These are phyloP conservation scores for Lipomyces spencermartinsiae DNA, from an alignment of 805 yeast genomes.

Conservation along the genomic window DNA sequence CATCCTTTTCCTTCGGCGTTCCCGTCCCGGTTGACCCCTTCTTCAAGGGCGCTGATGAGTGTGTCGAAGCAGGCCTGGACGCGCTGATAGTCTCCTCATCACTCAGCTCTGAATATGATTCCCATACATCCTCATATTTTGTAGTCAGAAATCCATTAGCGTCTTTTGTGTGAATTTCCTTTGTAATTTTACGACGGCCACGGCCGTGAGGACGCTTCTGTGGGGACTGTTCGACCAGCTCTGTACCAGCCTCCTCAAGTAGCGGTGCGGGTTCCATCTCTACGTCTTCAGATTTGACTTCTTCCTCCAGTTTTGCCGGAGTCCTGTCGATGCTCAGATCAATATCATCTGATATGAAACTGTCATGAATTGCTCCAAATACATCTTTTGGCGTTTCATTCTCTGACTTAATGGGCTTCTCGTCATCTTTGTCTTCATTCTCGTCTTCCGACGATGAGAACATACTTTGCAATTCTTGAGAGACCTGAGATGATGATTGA, in stretches of 20 bases:
- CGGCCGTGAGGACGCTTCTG: conserved; percentile 6
- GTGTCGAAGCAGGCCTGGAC: conserved; percentile 7
- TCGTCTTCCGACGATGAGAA: conserved; percentile 19
- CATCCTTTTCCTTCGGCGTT: not conserved
- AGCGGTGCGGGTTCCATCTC: conserved; percentile 1
- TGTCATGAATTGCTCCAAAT: not conserved
- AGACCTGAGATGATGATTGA: not conserved
- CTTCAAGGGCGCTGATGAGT: not conserved
- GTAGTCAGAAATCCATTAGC: conserved; percentile 23
- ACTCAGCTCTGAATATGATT: conserved; percentile 28
- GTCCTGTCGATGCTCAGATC: conserved; percentile 7
- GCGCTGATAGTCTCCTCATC: conserved; percentile 10
- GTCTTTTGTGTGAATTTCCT: conserved; percentile 16
- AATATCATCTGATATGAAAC: conserved; percentile 1
- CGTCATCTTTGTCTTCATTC: conserved; percentile 13
- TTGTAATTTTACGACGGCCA: conserved; percentile 25
- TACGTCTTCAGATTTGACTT: conserved; percentile 1
- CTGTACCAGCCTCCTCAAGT: not conserved
- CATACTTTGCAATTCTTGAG: conserved; percentile 18
- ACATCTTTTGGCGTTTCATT: not conserved
- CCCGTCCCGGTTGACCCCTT: conserved; percentile 6
- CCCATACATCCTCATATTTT: conserved; percentile 20
- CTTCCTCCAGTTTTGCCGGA: not conserved
- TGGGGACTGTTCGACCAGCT: not conserved
- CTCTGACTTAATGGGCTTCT: not conserved